Evolutionary conservation across 352 stramenopile species (phyloP).

Genomic region (Phytophthora kernoviae): DNA sequence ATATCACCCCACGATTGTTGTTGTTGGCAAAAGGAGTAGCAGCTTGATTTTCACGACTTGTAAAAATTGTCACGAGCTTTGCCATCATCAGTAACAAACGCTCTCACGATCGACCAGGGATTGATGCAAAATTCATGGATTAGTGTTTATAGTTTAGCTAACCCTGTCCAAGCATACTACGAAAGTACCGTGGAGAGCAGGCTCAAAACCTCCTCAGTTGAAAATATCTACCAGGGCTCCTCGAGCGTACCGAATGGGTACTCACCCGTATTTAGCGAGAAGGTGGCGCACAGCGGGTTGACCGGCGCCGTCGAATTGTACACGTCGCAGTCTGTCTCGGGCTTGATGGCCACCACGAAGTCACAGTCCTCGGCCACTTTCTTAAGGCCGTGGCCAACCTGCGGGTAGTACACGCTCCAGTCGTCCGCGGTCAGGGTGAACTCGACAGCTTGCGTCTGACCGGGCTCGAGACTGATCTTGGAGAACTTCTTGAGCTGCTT

Average conservation of each 20-base stretch:
- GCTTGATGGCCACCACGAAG: constrained; percentile 62
- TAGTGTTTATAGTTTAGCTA: too few relatives aligned
- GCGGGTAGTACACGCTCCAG: constrained; percentile 47
- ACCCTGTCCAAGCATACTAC: too few relatives aligned
- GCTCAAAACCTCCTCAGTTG: too few relatives aligned
- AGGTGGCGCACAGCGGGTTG: constrained; percentile 45
- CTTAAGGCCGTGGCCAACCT: constrained; percentile 60
- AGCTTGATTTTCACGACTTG: too few relatives aligned
- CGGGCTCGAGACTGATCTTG: constrained; percentile 45
- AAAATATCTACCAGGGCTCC: too few relatives aligned
- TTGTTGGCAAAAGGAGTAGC: too few relatives aligned
- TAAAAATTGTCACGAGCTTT: too few relatives aligned
- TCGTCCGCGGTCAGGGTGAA: constrained; percentile 41
- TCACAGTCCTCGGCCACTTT: constrained; percentile 49
- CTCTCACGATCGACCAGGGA: too few relatives aligned
- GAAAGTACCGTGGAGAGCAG: too few relatives aligned
- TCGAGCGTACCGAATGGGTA: constrained; percentile 30
- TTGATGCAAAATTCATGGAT: too few relatives aligned
- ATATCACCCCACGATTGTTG: too few relatives aligned
- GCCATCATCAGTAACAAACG: too few relatives aligned
- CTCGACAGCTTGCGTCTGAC: constrained; percentile 35
- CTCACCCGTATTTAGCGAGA: constrained; percentile 33
- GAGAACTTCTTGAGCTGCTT: constrained; percentile 42
- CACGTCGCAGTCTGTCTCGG: constrained; percentile 54
- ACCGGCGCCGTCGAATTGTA: constrained; percentile 28